These are phyloP conservation scores for Schoenoplectus tabernaemontani DNA, from an alignment of 202 grass and related monocot species.

Conservation along the genomic window DNA sequence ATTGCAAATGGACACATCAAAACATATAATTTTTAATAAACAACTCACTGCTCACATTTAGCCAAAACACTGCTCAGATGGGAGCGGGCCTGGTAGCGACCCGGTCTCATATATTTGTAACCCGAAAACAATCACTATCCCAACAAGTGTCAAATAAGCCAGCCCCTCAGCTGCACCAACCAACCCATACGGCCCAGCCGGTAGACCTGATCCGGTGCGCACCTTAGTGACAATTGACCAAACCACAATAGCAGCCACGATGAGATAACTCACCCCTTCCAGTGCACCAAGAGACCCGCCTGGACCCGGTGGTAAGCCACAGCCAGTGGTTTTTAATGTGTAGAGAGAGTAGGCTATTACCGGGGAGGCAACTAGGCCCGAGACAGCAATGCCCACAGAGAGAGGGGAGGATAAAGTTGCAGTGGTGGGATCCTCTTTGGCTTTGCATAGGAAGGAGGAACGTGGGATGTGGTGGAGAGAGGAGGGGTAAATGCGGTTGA, in stretches of 20 bases:
- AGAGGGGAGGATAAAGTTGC: conserved; percentile 33
- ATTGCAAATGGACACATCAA: background rate
- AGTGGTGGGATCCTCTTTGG: conserved; percentile 30
- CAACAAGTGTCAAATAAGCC: conserved; percentile 41
- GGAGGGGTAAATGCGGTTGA: background rate
- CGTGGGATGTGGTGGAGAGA: background rate
- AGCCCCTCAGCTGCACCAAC: conserved; percentile 72
- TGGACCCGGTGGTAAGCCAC: conserved; percentile 60
- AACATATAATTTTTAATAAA: background rate
- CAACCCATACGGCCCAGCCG: conserved; percentile 56
- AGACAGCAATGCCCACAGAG: conserved; percentile 27
- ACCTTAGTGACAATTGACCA: conserved; percentile 75
- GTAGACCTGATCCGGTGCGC: conserved; percentile 62
- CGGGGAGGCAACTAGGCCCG: conserved; percentile 38
- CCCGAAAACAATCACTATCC: conserved; percentile 50
- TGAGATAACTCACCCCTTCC: conserved; percentile 80
- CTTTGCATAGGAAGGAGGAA: conserved; percentile 32
- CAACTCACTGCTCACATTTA: conserved; percentile 12
- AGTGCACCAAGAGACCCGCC: conserved; percentile 55
- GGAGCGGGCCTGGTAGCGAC: conserved; percentile 57
- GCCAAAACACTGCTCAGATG: conserved; percentile 61
- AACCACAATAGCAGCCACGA: conserved; percentile 45
- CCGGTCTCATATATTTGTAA: conserved; percentile 60
- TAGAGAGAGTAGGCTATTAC: conserved; percentile 68
- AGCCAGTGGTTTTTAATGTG: conserved; percentile 56